Base-by-base conservation (phyloP, 2,329 filamentous ascomycete species). In the Beauveria australis region DNA sequence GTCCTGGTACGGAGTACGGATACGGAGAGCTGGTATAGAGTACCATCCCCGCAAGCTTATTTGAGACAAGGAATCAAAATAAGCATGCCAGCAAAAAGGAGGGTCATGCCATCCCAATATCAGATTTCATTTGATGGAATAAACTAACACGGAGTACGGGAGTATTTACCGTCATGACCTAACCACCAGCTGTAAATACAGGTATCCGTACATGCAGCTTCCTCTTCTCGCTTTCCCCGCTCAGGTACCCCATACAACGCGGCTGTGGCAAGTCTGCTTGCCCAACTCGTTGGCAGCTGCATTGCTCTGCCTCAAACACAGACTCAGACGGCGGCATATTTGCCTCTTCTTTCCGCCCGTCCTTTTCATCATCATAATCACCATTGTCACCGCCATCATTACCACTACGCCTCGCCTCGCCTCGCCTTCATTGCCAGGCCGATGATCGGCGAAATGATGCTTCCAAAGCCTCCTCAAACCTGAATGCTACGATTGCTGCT, bases 291-390 rank as follows among this genome's bases (percentile, higher is more conserved):
- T 37, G 33, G 33, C 33, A 37, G 16, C n/a, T 40, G n/a, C 33
- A 44, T 24, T 28, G 18, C 46, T 19, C 33, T 49, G 56, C 56
- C 56, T 59, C 56, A 53, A 59, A 59, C 56, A 59, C 40, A 41
- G 37, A 59, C 56, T 43, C 47, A 44, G 56, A 52, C 47, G 33
- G 19, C 18, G 16, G 14, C 47, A 28, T n/a, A 24, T 52, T 33
- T 12, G 10, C 26, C 40, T 26, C 24, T 28, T n/a, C 16, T 33
- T 14, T 14, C 19, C 33, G 33, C 33, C 33, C 4, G 7, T 26
- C 24, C n/a, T 24, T 16, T 16, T 48, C 26, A 26, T 7, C 24
- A 33, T 28, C 37, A 28, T 48, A 37, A 16, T 14, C 33, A 37
- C 14, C 14, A 37, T 37, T 16, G 33, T 37, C 33, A 37, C 14